Evolutionary conservation across 2,329 filamentous ascomycete species (phyloP), one percentile per base, ranked within the genome.

Genomic region (Monilinia fructicola): DNA sequence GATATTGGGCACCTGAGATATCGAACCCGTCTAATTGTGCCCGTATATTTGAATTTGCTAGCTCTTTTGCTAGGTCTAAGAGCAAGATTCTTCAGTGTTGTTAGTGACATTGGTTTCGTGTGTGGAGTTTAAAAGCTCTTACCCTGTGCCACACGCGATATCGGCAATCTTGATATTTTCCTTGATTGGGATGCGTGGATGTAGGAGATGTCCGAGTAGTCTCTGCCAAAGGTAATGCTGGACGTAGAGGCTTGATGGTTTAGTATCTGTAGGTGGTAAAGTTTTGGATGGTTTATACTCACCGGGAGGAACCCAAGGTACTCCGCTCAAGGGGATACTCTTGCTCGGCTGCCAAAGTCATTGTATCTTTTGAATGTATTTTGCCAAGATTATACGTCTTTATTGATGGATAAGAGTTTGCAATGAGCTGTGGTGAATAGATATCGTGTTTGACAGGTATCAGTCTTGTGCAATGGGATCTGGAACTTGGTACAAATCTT

Each of bases 71-170:
- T 31, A 65, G 14, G 38, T 65, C 63, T 26, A 65, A 18, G 23
- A 65, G 23, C 54, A 54, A 65, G 31, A 65, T 65, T 53, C 63
- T 65, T 11, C 4, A 9, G 5, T 40, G 10, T 52, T 28, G 46
- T 61, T 61, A 55, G 40, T 7, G 21, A 31, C 14, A 46, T 54
- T 31, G 3, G 2, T 28, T 26, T 18, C 18, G 21, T 54, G 10
- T 53, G 14, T 23, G 12, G 10, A 18, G n/a, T 7, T n/a, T 4
- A 31, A 23, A 11, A 60, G 10, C 18, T 9, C 63, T 44, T 53
- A 65, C 63, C 63, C 63, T 14, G 54, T 65, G 21, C 63, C 63
- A 40, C 63, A 65, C 10, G 42, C 63, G 31, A 65, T 52, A 35
- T 65, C 63, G 14, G 23, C 63, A 18, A 65, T 60, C n/a, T 52